Evolutionary conservation across 129 eudicot genomes (phyloP), one percentile per base, ranked within the genome.

Genomic region (Dittrichia graveolens): DNA sequence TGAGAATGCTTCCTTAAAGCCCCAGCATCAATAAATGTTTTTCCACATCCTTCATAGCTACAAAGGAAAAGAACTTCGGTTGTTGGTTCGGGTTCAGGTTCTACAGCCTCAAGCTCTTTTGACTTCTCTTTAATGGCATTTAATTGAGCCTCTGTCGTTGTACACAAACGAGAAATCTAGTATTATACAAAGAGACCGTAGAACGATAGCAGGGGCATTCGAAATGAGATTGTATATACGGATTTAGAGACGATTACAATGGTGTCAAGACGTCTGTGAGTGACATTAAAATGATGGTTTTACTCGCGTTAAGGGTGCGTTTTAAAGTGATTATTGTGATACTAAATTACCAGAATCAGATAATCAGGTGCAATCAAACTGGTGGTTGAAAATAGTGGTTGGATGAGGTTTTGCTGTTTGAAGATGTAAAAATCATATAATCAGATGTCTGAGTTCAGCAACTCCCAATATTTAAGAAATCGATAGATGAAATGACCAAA

Each of bases 11-110:
- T 94, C 75, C 96, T 87, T 77, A 94, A 42, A 70, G 96, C 92
- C 54, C 96, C 96, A 19, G 96, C 95, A 84, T 94, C 98, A n/a
- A 94, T 85, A 73, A 94, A 94, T 73, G 98, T 90, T 85, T 90
- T 94, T 44, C 98, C 98, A 79, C 98, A 94, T 40, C 96, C 96
- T 79, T 90, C 96, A 68, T 85, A 90, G 76, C 96, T 94, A 75
- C 98, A 94, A 54, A 94, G 95, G 79, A 94, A 94, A 74, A 94
- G 95, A 85, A 94, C 95, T 74, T 94, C 98, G 7, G 96, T 86
- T 60, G 98, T 87, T 56, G 98, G 96, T 77, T 94, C 98, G 3
- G 96, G 98, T 73, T 89, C 98, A 3, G 92, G 89, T 65, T 83
- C 92, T 63, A 69, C 81, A 44, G 73, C 78, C 24, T 84, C 89